Conservation (phyloP, 192 early-diverging fungal species). For the Backusella liffmaniae region DNA sequence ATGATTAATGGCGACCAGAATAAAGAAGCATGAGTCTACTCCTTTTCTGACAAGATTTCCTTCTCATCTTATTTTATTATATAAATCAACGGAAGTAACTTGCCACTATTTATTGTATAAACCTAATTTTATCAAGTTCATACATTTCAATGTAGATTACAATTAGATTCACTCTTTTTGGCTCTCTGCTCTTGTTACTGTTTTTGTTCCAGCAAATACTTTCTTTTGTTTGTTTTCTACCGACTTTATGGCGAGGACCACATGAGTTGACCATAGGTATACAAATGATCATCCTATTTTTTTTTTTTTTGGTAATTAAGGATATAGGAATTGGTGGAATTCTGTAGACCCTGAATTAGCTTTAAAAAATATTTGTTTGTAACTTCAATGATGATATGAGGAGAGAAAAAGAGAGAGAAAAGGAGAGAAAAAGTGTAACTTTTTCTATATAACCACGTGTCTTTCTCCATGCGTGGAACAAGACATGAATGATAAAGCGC, state of each 20-base stretch:
- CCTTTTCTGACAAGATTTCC: background rate
- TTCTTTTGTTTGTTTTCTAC: background rate
- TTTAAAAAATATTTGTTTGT: background rate
- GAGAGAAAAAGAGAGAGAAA: background rate
- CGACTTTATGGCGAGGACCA: background rate
- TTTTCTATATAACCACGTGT: background rate
- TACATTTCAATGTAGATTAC: background rate
- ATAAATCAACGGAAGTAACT: background rate
- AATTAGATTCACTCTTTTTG: background rate
- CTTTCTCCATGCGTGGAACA: background rate
- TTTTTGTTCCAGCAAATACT: background rate
- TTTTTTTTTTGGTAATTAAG: background rate
- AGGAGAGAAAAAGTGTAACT: background rate
- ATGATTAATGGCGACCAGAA: background rate
- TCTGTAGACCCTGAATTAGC: background rate
- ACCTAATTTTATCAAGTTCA: background rate
- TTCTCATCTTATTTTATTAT: background rate
- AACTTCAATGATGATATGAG: background rate
- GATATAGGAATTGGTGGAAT: background rate
- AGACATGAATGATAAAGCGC: background rate
- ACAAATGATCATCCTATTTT: background rate
- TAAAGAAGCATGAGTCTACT: background rate
- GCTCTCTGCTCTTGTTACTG: background rate
- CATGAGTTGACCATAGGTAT: background rate
- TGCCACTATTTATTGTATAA: background rate